phyloP scores from a whole-genome alignment of 306 rosid genomes.

The Senna siamea region DNA sequence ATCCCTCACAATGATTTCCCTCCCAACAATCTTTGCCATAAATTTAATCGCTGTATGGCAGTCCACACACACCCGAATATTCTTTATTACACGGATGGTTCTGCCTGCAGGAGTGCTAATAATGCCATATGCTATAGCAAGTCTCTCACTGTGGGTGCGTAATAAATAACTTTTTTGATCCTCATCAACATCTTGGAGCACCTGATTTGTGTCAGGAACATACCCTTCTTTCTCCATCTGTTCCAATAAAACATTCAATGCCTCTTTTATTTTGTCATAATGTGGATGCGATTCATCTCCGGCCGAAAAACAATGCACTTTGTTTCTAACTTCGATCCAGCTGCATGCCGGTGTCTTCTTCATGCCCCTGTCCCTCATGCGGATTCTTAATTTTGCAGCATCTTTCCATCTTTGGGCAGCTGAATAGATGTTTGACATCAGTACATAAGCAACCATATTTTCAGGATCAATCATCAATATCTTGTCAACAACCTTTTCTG shows the following conservation, averaged over 20 bases:
- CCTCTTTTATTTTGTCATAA: constrained; percentile 63
- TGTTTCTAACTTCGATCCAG: constrained; percentile 84
- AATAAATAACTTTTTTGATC: constrained; percentile 68
- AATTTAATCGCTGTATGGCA: constrained; percentile 78
- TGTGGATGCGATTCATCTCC: constrained; percentile 82
- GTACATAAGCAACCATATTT: constrained; percentile 71
- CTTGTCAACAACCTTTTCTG: constrained; percentile 72
- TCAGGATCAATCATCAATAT: constrained; percentile 63
- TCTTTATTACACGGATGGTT: constrained; percentile 78
- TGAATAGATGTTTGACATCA: constrained; percentile 75
- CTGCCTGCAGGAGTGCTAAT: constrained; percentile 77
- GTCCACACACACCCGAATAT: constrained; percentile 74
- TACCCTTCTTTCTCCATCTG: constrained; percentile 79
- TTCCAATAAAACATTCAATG: constrained; percentile 64
- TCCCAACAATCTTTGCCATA: constrained; percentile 71
- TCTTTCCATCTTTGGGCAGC: constrained; percentile 83
- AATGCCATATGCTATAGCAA: constrained; percentile 88
- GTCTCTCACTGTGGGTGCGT: constrained; percentile 78
- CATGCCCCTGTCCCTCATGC: constrained; percentile 63
- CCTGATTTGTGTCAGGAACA: constrained; percentile 67
- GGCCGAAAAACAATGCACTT: constrained; percentile 70
- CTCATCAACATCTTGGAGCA: constrained; percentile 78
- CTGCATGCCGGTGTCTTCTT: constrained; percentile 88
- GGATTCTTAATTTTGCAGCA: constrained; percentile 68
- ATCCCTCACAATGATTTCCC: constrained; percentile 89